These are phyloP conservation scores for Phylloporus arenicola DNA, from an alignment of 768 basidiomycete genomes.

Conservation along the genomic window DNA sequence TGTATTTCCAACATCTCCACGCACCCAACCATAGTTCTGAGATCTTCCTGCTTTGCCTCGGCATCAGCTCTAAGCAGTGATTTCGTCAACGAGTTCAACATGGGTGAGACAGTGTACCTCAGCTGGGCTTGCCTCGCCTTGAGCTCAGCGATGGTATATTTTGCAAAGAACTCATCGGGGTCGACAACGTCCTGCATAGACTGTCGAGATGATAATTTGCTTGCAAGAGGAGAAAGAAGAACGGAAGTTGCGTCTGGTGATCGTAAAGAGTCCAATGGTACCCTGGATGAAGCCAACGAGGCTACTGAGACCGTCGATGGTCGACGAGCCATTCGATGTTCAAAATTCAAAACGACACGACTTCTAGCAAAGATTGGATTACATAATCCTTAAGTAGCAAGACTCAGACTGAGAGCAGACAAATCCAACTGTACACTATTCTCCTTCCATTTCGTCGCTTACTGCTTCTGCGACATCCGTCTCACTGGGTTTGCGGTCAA, in stretches of 20 bases:
- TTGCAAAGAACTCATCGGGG: conserved; percentile 72
- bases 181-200: conserved; percentile 28
- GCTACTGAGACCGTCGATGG: conserved; percentile 33
- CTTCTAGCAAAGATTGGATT: conserved; percentile 3
- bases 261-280: conserved; percentile 6
- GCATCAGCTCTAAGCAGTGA: conserved; percentile 57
- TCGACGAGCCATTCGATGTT: conserved; percentile 35
- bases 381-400: conserved; percentile 18
- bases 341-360: not conserved
- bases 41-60: conserved; percentile 82
- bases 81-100: not conserved
- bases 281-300: conserved; percentile 20
- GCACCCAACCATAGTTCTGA: conserved; percentile 89
- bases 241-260: conserved; percentile 3
- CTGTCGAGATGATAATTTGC: conserved; percentile 6
- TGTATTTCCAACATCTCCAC: conserved; percentile 30
- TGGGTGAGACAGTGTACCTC: conserved; percentile 40
- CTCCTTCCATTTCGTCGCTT: conserved; percentile 17
- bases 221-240: conserved; percentile 3
- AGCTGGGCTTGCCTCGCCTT: conserved; percentile 61
- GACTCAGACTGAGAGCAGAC: too few species aligned
- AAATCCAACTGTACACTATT: conserved; percentile 17
- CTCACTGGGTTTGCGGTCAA: conserved; percentile 26
- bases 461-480: conserved; percentile 12
- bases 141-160: conserved; percentile 66